These are phyloP conservation scores for Cladosporium sp. DNA, from an alignment of 2,329 filamentous ascomycete genomes.

Conservation along the genomic window DNA sequence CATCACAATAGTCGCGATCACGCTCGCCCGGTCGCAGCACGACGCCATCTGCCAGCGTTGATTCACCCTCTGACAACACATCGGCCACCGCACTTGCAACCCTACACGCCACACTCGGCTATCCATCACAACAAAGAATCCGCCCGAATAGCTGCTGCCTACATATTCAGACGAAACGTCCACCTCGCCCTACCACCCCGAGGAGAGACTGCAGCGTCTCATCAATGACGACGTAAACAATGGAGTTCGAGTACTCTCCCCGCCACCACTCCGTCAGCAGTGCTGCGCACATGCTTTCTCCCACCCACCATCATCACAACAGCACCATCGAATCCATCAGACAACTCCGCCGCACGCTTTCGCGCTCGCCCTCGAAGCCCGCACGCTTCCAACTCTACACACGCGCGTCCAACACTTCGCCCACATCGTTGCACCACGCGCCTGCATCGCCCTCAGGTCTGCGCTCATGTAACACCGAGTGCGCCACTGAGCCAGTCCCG, in stretches of 20 bases:
- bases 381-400: slow-evolving; percentile 67
- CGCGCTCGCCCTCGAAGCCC: slow-evolving; percentile 85
- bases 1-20: background rate
- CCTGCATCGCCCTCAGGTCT: slow-evolving; percentile 46
- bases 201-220: slow-evolving; percentile 6
- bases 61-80: background rate
- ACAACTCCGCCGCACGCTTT: slow-evolving; percentile 82
- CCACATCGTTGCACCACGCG: slow-evolving; percentile 39
- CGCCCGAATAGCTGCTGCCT: slow-evolving; percentile 1
- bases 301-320: slow-evolving; percentile 53
- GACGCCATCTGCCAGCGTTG: background rate
- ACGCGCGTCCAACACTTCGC: slow-evolving; percentile 46
- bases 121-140: background rate
- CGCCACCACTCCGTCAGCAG: slow-evolving; percentile 62
- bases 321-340: slow-evolving; percentile 73
- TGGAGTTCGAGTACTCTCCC: slow-evolving; percentile 55
- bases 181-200: background rate
- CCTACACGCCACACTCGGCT: slow-evolving; percentile 2
- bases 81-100: background rate
- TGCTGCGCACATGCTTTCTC: slow-evolving; percentile 83
- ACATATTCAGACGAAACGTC: background rate
- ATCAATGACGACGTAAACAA: slow-evolving; percentile 29
- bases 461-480: slow-evolving; percentile 48
- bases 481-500: slow-evolving; percentile 31
- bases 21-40: slow-evolving; percentile 1